phyloP scores from a whole-genome alignment of 2,329 filamentous ascomycete species.

The Fusarium floridanum region DNA sequence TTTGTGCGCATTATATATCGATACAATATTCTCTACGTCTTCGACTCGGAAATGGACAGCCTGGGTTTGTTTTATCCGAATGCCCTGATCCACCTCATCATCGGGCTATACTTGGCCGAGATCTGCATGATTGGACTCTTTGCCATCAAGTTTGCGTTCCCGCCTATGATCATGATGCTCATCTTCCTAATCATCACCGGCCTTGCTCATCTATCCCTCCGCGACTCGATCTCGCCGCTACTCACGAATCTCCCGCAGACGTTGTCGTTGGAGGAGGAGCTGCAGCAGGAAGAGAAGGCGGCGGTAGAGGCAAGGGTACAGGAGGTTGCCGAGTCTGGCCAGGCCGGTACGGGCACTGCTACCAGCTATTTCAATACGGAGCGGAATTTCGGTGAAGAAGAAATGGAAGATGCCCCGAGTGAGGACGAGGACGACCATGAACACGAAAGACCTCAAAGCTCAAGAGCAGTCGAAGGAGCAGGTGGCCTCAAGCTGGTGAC shows the following conservation, averaged over 20 bases:
- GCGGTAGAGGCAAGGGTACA: conserved; percentile 53
- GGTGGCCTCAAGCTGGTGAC: conserved; percentile 50
- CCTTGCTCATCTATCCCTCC: conserved; percentile 81
- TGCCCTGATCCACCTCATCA: conserved; percentile 85
- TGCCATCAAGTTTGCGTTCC: conserved; percentile 74
- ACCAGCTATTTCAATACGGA: conserved; percentile 53
- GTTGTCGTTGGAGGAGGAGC: conserved; percentile 67
- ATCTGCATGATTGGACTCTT: conserved; percentile 89
- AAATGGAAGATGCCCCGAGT: conserved; percentile 43
- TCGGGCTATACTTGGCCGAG: conserved; percentile 85
- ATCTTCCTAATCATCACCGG: conserved; percentile 80
- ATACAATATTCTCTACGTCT: conserved; percentile 94
- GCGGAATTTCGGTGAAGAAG: conserved; percentile 52
- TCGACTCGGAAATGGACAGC: conserved; percentile 84
- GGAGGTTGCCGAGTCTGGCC: conserved; percentile 41
- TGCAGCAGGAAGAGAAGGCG: conserved; percentile 60
- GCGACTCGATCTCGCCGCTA: conserved; percentile 78
- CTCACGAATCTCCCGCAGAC: conserved; percentile 84
- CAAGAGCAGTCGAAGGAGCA: conserved; percentile 55
- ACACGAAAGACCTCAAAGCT: conserved; percentile 40
- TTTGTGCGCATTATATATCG: conserved; percentile 90
- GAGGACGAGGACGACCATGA: conserved; percentile 46
- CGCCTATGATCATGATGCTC: conserved; percentile 81
- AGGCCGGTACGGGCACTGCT: conserved; percentile 43
- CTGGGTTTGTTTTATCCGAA: conserved; percentile 89